Base-by-base conservation (phyloP, 805 yeast species). In the Saturnispora zaruensis region DNA sequence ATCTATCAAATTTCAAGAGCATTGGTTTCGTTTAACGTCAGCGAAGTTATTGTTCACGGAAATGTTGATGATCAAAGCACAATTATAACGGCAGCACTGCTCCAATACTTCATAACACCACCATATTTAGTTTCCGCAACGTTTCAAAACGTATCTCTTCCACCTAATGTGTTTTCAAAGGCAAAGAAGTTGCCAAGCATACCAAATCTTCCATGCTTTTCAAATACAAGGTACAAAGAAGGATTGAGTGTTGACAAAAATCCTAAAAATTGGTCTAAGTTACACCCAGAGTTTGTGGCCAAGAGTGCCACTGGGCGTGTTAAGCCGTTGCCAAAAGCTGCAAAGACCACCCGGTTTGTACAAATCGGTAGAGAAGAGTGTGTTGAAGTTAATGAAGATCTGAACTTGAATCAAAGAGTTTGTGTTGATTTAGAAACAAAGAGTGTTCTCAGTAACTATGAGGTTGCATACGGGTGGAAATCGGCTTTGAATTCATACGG, bases 1-100 rank as follows among this genome's bases (percentile, higher is more conserved):
- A 80, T 85, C 1, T 85, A 89, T 59, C 95, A 88, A 64, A 73
- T 90, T 14, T 90, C 96, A 11, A 79, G 84, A 58, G 79, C 82
- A 2, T 84, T 88, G 3, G 77, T 85, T 26, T 70, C 79, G 1
- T 88, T 74, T 63, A 76, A 79, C 48, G 87, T 87, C 5, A 76
- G 78, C 5, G 97, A 90, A 61, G 72, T 90, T 28, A 79, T 89
- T 3, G 70, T 90, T 1, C 70, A 87, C 57, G 66, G 67, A 3
- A 18, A 36, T 36, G 16, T 14, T 11, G 66, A 66, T 33, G 57
- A 48, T 7, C 37, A 32, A n/a, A 42, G 45, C 3, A 51, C 41
- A 14, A 30, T 52, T 38, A 13, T 50, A 6, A 18, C 48, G 4
- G 53, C 50, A 13, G 36, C 53, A 20, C 24, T 53, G 9, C 38